Base-by-base conservation (phyloP, 495 filamentous ascomycete species). In the Aspergillus kassunensis region DNA sequence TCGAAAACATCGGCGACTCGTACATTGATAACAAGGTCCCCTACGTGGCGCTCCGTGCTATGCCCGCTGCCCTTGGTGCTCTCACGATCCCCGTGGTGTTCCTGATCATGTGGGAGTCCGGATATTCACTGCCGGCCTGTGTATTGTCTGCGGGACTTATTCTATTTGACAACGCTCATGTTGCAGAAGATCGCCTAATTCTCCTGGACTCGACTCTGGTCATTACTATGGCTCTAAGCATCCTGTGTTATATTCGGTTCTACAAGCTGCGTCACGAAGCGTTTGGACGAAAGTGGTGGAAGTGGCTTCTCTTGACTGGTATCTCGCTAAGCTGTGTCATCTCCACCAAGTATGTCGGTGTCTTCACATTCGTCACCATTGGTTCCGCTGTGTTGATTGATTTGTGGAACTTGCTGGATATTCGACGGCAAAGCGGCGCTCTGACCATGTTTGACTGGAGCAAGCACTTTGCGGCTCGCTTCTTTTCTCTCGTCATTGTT, bases 101-200 rank as follows among this genome's bases (percentile, higher is more conserved):
- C 69, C 65, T 95, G 69, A 97, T 95, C 59, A 99, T 99, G 93
- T 97, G 93, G 93, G 93, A 99, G 71, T 96, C 91, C 11, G 95
- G 91, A 46, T 99, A 97, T 62, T 95, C 90, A 35, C 74, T 99
- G 16, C 93, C 93, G 4, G 95, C 93, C 46, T 95, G 88, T 65
- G 77, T 97, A 34, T 74, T 95, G 53, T 87, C 93, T 20, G 83
- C 95, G 8, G 84, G 87, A 23, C 76, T 99, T 23, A 79, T 99
- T 54, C 82, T 99, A 31, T 90, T 99, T 65, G 93, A 99, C 72
- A 99, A 99, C 68, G 93, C 91, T 34, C 93, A 99, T 67, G 91
- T 99, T 69, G 95, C 89, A 44, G 93, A 99, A 74, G 97, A 93
- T 29, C 81, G 93, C 12, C 74, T 99, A 63, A 99, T 99, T 60